phyloP scores from a whole-genome alignment of 2,329 filamentous ascomycete genomes.

The Colletotrichum gigasporum region DNA sequence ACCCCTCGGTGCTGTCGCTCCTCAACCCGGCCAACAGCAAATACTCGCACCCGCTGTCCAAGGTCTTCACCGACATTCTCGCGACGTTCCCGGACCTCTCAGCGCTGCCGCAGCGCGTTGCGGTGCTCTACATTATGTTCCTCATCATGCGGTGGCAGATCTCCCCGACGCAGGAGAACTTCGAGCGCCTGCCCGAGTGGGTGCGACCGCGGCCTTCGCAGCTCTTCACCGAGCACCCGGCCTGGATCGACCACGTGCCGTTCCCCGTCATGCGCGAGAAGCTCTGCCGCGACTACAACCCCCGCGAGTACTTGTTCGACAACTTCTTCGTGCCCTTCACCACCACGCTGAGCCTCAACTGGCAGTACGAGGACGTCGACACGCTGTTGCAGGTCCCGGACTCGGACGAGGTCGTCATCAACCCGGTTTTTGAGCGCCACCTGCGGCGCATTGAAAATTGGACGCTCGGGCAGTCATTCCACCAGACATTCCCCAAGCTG shows the following conservation, averaged over 20 bases:
- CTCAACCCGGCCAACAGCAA: constrained; percentile 73
- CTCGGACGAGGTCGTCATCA: constrained; percentile 77
- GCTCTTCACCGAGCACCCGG: constrained; percentile 73
- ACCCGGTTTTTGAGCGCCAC: constrained; percentile 87
- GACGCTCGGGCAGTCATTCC: constrained; percentile 78
- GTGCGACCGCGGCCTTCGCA: constrained; percentile 73
- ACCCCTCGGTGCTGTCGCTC: constrained; percentile 82
- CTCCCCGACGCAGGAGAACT: constrained; percentile 80
- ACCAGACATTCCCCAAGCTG: constrained; percentile 69
- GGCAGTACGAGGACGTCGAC: constrained; percentile 82
- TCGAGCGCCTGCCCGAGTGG: constrained; percentile 80
- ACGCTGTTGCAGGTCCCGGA: constrained; percentile 69
- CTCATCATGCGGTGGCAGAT: constrained; percentile 88
- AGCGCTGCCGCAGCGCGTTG: constrained; percentile 83
- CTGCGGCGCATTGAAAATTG: constrained; percentile 81
- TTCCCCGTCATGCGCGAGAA: constrained; percentile 81
- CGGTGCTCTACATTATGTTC: constrained; percentile 87
- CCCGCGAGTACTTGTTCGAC: constrained; percentile 71
- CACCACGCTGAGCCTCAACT: constrained; percentile 79
- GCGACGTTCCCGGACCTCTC: constrained; percentile 83
- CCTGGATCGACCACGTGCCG: constrained; percentile 85
- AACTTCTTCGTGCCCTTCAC: constrained; percentile 88
- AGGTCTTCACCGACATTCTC: constrained; percentile 86
- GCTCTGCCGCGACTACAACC: constrained; percentile 61
- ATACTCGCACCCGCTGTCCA: constrained; percentile 80